Conservation (phyloP, 805 yeast genomes). For the Pichia phayaonensis region DNA sequence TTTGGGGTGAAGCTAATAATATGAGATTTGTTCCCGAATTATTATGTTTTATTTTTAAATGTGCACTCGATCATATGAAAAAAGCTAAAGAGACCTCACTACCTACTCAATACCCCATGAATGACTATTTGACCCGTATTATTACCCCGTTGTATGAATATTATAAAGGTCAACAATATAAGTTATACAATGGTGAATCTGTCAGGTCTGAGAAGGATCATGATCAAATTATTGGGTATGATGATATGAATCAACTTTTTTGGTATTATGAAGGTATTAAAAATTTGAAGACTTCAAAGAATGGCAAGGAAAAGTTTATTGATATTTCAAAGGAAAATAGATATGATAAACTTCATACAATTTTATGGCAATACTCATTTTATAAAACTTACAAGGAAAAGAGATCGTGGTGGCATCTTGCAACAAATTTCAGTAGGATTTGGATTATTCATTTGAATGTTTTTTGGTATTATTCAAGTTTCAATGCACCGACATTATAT, state of each 20-base stretch:
- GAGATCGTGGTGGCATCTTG: slow-evolving; percentile 43
- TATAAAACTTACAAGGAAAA: slow-evolving; percentile 41
- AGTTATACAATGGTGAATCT: slow-evolving; percentile 44
- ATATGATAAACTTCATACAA: slow-evolving; percentile 25
- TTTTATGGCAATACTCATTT: slow-evolving; percentile 36
- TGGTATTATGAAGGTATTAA: slow-evolving; percentile 37
- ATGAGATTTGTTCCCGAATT: slow-evolving; percentile 44
- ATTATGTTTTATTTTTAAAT: slow-evolving; percentile 48
- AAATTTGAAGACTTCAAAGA: slow-evolving; percentile 23
- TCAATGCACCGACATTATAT: slow-evolving; percentile 43
- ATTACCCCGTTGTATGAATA: slow-evolving; percentile 48
- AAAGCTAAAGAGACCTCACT: slow-evolving; percentile 25
- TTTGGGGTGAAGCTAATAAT: slow-evolving; percentile 78
- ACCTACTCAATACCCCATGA: slow-evolving; percentile 11
- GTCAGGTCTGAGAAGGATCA: slow-evolving; percentile 66
- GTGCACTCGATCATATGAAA: slow-evolving; percentile 43
- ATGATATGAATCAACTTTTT: slow-evolving; percentile 45
- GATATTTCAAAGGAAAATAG: slow-evolving; percentile 27
- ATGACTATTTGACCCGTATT: slow-evolving; percentile 31
- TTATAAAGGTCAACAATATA: slow-evolving; percentile 62
- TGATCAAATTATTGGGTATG: slow-evolving; percentile 49
- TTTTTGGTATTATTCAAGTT: slow-evolving; percentile 46
- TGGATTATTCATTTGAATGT: slow-evolving; percentile 45
- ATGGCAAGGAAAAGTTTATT: slow-evolving; percentile 28
- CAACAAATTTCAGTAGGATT: slow-evolving; percentile 43